Evolutionary conservation across 2,329 filamentous ascomycete genomes (phyloP).

Genomic region (Cladosporium sp.): DNA sequence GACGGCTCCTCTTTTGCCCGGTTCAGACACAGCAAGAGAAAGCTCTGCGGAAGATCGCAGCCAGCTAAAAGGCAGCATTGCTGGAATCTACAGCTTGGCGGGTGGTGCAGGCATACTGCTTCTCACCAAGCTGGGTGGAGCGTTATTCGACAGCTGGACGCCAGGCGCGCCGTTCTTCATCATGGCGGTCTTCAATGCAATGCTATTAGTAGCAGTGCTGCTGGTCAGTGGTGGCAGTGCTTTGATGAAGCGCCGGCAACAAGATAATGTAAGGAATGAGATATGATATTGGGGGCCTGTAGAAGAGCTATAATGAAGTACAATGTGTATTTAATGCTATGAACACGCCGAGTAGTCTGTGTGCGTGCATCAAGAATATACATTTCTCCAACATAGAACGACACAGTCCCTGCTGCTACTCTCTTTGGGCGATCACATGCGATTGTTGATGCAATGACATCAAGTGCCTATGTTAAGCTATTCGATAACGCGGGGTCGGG

Average conservation of each 20-base stretch:
- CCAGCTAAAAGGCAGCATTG: conserved; percentile 87
- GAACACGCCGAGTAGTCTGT: too few relatives aligned
- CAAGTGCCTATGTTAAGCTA: too few relatives aligned
- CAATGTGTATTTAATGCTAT: background rate
- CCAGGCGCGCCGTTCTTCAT: conserved; percentile 85
- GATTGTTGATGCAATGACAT: too few relatives aligned
- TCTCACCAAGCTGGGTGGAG: conserved; percentile 85
- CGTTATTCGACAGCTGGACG: conserved; percentile 72
- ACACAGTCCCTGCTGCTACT: too few relatives aligned
- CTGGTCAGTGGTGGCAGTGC: conserved; percentile 21
- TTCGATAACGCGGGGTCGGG: too few relatives aligned
- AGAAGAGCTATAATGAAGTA: background rate
- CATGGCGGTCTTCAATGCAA: conserved; percentile 82
- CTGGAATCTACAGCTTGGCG: conserved; percentile 87
- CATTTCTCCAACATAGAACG: too few relatives aligned
- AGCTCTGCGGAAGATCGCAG: conserved; percentile 22
- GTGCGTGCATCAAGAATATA: too few relatives aligned
- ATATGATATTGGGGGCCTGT: background rate
- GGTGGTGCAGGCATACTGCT: conserved; percentile 87
- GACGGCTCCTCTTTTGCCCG: conserved; percentile 24
- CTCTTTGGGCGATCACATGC: too few relatives aligned
- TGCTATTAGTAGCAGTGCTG: conserved; percentile 54
- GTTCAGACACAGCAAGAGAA: background rate
- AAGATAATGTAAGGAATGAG: background rate
- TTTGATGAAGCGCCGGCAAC: conserved; percentile 4